Conservation (phyloP, 768 basidiomycete genomes). For the Russula sp. region DNA sequence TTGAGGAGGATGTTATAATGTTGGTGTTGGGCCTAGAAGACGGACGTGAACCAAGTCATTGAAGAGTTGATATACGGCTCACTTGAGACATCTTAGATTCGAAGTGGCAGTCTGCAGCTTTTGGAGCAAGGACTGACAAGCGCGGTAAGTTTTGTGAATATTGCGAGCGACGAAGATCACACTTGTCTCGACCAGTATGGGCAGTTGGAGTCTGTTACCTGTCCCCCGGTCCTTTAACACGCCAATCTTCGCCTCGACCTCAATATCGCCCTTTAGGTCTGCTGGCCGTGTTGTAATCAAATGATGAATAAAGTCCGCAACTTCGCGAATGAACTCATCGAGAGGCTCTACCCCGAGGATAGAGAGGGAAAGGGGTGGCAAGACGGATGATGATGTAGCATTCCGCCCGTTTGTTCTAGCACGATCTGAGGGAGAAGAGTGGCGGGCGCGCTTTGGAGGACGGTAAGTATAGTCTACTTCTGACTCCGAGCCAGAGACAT, state of each 20-base stretch:
- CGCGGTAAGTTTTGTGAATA: slow-evolving; percentile 15
- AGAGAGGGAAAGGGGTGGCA: slow-evolving; percentile 70
- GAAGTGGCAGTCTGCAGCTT: slow-evolving; percentile 65
- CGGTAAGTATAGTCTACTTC: slow-evolving; percentile 32
- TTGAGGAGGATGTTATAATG: slow-evolving; percentile 89
- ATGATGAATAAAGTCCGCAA: slow-evolving; percentile 85
- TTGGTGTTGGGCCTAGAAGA: slow-evolving; percentile 74
- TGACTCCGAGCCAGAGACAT: slow-evolving; percentile 34
- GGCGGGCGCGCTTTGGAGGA: slow-evolving; percentile 43
- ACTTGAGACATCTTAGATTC: slow-evolving; percentile 92
- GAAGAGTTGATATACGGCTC: slow-evolving; percentile 36
- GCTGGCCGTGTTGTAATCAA: slow-evolving; percentile 55
- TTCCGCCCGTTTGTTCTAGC: slow-evolving; percentile 32
- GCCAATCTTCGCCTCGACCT: slow-evolving; percentile 92
- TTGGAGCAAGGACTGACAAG: slow-evolving; percentile 61
- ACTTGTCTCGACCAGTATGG: slow-evolving; percentile 85
- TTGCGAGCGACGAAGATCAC: slow-evolving; percentile 10
- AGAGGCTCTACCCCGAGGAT: slow-evolving; percentile 88
- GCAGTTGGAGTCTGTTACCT: slow-evolving; percentile 60
- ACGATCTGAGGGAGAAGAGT: slow-evolving; percentile 37
- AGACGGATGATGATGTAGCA: slow-evolving; percentile 34
- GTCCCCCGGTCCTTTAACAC: slow-evolving; percentile 56
- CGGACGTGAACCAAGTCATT: slow-evolving; percentile 6
- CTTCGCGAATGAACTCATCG: slow-evolving; percentile 89
- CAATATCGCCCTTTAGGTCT: slow-evolving; percentile 56